A percentile compares a stretch with the other conserved stretches of the same genome.
Conservation (phyloP, 371 early-diverging fungal species). For the Cladochytrium tenue region DNA sequence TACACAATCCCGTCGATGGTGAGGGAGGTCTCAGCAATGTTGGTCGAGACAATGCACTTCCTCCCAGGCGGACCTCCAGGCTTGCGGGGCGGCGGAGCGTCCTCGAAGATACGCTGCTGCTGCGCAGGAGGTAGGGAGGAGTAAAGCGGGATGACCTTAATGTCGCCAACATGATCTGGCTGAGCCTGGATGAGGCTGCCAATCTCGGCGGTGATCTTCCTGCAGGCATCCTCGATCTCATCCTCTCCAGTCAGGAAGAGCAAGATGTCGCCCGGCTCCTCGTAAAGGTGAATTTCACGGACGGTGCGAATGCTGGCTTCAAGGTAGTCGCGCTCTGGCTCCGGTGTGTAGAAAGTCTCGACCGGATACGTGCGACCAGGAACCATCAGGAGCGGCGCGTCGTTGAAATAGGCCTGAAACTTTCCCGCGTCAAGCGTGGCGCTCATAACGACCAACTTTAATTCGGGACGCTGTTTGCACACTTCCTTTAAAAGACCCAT, state of each 20-base stretch:
- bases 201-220: slow-evolving; percentile 92
- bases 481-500: slow-evolving; percentile 94
- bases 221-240: slow-evolving; percentile 90
- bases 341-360: slow-evolving; percentile 90
- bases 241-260: slow-evolving; percentile 98
- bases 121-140: slow-evolving; percentile 91
- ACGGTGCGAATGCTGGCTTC: slow-evolving; percentile 91
- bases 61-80: slow-evolving; percentile 60
- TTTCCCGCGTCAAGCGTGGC: slow-evolving; percentile 97
- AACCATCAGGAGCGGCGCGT: slow-evolving; percentile 59
- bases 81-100: slow-evolving; percentile 68
- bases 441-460: slow-evolving; percentile 94
- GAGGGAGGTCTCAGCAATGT: slow-evolving; percentile 91
- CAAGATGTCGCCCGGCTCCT: slow-evolving; percentile 96
- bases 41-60: slow-evolving; percentile 88
- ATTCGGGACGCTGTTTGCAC: slow-evolving; percentile 77
- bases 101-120: slow-evolving; percentile 93
- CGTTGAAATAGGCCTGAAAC: slow-evolving; percentile 78
- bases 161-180: slow-evolving; percentile 84
- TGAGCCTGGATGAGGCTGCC: slow-evolving; percentile 76
- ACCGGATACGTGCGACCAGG: slow-evolving; percentile 96
- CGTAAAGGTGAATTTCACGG: slow-evolving; percentile 94
- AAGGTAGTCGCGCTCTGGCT: slow-evolving; percentile 92
- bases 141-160: slow-evolving; percentile 93
- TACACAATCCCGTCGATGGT: slow-evolving; percentile 79